Evolutionary conservation across 106 monocot species (phyloP).

Genomic region (Agapanthus africanus): DNA sequence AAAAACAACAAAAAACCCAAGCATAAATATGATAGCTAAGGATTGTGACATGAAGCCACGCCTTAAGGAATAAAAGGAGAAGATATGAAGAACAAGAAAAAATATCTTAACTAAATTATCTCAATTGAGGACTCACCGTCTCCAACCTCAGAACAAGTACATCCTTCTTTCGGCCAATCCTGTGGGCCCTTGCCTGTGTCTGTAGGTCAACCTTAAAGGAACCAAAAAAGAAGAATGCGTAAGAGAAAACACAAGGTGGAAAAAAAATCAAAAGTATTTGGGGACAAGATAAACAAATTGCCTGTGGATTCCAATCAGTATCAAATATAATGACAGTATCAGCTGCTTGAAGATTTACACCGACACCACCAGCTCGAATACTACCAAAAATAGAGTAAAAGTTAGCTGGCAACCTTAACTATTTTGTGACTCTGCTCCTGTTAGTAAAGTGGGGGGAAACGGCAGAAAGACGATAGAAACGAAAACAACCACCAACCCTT

Average conservation of each 20-base stretch:
- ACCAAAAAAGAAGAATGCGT: constrained; percentile 8
- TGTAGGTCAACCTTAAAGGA: constrained; percentile 82
- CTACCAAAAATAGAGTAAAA: constrained; percentile 29
- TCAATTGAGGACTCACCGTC: constrained; percentile 42
- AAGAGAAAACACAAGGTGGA: neutral
- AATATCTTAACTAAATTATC: neutral
- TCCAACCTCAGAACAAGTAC: constrained; percentile 97
- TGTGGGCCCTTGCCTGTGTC: constrained; percentile 97
- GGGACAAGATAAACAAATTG: constrained; percentile 14
- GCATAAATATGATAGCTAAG: too few relatives aligned
- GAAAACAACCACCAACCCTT: neutral
- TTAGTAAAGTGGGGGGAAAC: neutral
- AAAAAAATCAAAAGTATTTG: constrained; percentile 5
- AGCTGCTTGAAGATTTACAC: constrained; percentile 98
- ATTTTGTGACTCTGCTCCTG: neutral
- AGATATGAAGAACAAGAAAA: neutral
- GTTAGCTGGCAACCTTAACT: neutral
- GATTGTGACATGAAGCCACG: neutral
- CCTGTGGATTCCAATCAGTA: constrained; percentile 99
- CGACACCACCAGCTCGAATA: constrained; percentile 98
- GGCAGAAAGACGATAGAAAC: neutral
- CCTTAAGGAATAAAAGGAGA: neutral
- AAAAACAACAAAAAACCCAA: neutral
- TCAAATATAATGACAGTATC: constrained; percentile 99
- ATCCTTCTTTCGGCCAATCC: constrained; percentile 96